Base-by-base conservation (phyloP, 345 rosid genomes). In the Noccaea bulbosa region DNA sequence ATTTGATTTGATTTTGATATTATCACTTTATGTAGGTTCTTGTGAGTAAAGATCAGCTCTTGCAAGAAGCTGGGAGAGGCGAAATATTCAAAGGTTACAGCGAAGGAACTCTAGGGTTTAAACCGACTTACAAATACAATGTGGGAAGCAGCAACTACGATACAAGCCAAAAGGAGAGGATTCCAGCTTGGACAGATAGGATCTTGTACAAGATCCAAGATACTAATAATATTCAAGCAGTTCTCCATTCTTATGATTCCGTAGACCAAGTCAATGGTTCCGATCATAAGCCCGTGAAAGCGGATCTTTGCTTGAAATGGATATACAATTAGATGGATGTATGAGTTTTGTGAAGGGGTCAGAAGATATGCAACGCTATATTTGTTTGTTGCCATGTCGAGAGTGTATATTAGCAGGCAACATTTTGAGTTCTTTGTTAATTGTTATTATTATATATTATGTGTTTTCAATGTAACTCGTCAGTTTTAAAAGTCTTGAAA, bases 61-160 rank as follows among this genome's bases (percentile, higher is more conserved):
- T 85, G 32, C 90, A 75, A 71, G 92, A 89, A 70, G 96, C 96
- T 5, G 85, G 73, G 62, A 83, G 85, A 65, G 91, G 91, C 33
- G 79, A 79, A 70, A 81, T 89, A 46, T 85, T 87, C 69, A 20
- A 72, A 3, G 96, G 96, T 32, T 89, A 79, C 47, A 68, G 69
- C 49, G 93, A 89, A 60, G 93, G 93, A 14, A 76, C 81, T 8
- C 63, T 84, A 52, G 71, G 75, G 27, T 86, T 88, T 67, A 88
- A 90, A 70, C 96, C 96, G 7, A 84, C 91, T 0, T 89, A 83
- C 35, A 86, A 87, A 54, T 84, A 87, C 55, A 67, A 87, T 16
- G 60, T 78, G 4, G 91, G 93, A 73, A 85, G 89, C 32, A 84
- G 76, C 75, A 78, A 77, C 71, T 86, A 87, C 15, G 87, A 87